A percentile compares a stretch with the other conserved stretches of the same genome.
Conservation (phyloP, 129 eudicot genomes). For the Helianthus tuberosus region DNA sequence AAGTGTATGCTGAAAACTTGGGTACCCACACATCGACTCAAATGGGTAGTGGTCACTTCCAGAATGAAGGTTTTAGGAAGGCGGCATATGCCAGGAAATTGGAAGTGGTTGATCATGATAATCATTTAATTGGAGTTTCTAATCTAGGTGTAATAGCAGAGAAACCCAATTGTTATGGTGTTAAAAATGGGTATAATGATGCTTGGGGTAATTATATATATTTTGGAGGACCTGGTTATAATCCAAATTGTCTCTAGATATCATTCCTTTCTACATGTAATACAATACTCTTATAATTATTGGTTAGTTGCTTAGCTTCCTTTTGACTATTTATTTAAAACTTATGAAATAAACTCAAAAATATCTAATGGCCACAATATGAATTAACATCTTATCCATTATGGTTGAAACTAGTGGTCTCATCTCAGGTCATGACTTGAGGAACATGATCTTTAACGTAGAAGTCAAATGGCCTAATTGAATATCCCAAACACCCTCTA, state of each 20-base stretch:
- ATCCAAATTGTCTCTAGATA: constrained; percentile 6
- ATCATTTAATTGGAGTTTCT: background rate
- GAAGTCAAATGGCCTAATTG: too few relatives aligned
- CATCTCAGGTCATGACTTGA: too few relatives aligned
- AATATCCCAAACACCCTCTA: too few relatives aligned
- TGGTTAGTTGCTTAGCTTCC: too few relatives aligned
- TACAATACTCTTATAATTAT: too few relatives aligned
- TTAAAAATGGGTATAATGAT: background rate
- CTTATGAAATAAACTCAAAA: too few relatives aligned
- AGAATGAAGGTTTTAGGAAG: constrained; percentile 28
- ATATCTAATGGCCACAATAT: too few relatives aligned
- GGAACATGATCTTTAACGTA: too few relatives aligned
- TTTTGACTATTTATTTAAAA: too few relatives aligned
- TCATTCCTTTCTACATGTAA: too few relatives aligned
- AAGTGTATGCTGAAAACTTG: constrained; percentile 35
- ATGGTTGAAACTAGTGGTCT: too few relatives aligned
- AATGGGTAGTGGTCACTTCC: constrained; percentile 39
- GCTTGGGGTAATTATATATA: constrained; percentile 26
- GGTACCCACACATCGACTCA: constrained; percentile 24
- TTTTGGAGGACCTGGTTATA: constrained; percentile 31
- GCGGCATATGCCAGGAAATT: constrained; percentile 25
- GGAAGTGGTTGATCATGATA: constrained; percentile 16
- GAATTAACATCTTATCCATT: too few relatives aligned
- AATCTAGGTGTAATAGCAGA: background rate
- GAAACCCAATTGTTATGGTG: constrained; percentile 23